Evolutionary conservation across 2,329 filamentous ascomycete genomes (phyloP).

Genomic region (Aspergillus terreus): DNA sequence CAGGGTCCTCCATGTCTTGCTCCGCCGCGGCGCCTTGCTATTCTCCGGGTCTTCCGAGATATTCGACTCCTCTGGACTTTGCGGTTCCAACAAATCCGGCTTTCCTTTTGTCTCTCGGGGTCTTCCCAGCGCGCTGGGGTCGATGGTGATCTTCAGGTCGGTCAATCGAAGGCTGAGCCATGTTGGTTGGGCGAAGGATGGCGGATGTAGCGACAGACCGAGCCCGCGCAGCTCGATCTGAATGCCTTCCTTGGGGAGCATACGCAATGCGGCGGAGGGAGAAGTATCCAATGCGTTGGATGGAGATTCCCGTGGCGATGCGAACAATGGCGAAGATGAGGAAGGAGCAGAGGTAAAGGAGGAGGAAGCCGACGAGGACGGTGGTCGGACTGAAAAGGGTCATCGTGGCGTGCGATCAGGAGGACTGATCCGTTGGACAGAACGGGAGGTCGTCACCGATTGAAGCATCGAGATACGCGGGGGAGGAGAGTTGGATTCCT

Average conservation of each 20-base stretch:
- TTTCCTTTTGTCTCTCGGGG: constrained; percentile 19
- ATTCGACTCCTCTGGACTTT: constrained; percentile 16
- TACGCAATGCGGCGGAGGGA: constrained; percentile 89
- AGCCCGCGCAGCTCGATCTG: constrained; percentile 86
- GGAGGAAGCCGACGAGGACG: constrained; percentile 76
- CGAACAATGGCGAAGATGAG: constrained; percentile 89
- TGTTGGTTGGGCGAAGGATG: constrained; percentile 94
- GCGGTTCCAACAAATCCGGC: constrained; percentile 18
- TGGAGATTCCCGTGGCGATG: constrained; percentile 88
- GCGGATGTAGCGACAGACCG: constrained; percentile 82
- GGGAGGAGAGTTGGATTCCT: background rate
- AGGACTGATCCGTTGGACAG: constrained; percentile 26
- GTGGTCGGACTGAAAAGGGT: constrained; percentile 64
- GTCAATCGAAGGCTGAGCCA: constrained; percentile 89
- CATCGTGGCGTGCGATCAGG: constrained; percentile 40
- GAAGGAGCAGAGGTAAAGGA: constrained; percentile 87
- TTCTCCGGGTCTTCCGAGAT: constrained; percentile 14
- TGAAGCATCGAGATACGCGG: constrained; percentile 18
- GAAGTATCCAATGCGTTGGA: constrained; percentile 90
- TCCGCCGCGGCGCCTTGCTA: constrained; percentile 42
- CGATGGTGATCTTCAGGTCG: constrained; percentile 79
- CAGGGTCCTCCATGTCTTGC: constrained; percentile 75
- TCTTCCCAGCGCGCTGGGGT: constrained; percentile 60
- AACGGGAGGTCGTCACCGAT: constrained; percentile 10
- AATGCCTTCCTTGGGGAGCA: constrained; percentile 81